Percentiles rank a stretch among this genome's conserved stretches.
phyloP scores from a whole-genome alignment of 2,329 filamentous ascomycete species.

The Alternaria sp. region DNA sequence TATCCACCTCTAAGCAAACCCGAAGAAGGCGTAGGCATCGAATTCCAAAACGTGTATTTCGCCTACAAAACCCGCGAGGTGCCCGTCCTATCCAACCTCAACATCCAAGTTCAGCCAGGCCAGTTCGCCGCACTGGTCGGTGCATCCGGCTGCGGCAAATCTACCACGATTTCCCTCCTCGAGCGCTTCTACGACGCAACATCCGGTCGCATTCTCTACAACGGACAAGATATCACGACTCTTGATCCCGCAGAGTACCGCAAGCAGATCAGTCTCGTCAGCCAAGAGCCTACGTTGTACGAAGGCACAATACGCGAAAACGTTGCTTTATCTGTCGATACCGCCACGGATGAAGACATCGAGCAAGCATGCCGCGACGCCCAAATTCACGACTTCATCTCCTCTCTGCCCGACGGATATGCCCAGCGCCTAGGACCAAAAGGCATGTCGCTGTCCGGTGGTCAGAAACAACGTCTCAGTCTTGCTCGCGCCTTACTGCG shows the following conservation, averaged over 20 bases:
- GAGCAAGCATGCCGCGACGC: slow-evolving; percentile 43
- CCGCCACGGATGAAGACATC: slow-evolving; percentile 36
- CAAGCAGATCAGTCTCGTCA: slow-evolving; percentile 52
- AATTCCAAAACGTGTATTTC: slow-evolving; percentile 94
- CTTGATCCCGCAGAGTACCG: slow-evolving; percentile 50
- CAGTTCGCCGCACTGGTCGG: slow-evolving; percentile 75
- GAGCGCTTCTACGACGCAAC: slow-evolving; percentile 73
- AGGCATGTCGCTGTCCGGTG: slow-evolving; percentile 42
- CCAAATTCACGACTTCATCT: slow-evolving; percentile 50
- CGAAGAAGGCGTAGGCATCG: slow-evolving; percentile 58
- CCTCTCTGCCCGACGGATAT: slow-evolving; percentile 44
- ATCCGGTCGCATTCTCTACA: slow-evolving; percentile 67
- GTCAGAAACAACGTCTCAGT: slow-evolving; percentile 45
- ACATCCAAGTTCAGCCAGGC: slow-evolving; percentile 58
- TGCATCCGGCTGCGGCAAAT: slow-evolving; percentile 72
- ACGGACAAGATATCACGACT: slow-evolving; percentile 44
- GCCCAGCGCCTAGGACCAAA: slow-evolving; percentile 44
- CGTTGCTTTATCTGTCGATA: slow-evolving; percentile 42
- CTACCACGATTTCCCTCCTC: slow-evolving; percentile 68
- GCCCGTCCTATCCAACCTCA: slow-evolving; percentile 61
- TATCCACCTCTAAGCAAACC: slow-evolving; percentile 18
- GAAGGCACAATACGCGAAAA: slow-evolving; percentile 53
- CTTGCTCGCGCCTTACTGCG: slow-evolving; percentile 45
- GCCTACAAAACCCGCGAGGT: slow-evolving; percentile 88
- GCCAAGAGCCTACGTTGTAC: slow-evolving; percentile 56